phyloP scores from a whole-genome alignment of 345 rosid genomes.

The Carallia brachiata region DNA sequence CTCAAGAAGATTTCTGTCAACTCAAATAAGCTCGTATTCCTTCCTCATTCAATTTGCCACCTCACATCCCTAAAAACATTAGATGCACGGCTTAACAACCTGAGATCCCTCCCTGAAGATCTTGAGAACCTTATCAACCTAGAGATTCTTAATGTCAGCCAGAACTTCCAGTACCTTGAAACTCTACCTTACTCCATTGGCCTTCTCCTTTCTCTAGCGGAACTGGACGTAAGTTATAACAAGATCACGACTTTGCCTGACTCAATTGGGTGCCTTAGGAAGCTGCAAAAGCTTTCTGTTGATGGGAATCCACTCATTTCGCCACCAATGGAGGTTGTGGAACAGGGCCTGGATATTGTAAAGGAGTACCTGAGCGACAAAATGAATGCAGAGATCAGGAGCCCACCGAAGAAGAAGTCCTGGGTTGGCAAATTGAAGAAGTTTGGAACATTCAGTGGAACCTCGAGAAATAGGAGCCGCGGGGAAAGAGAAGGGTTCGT shows the following conservation, averaged over 20 bases:
- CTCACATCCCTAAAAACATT: constrained; percentile 52
- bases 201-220: constrained; percentile 65
- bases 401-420: constrained; percentile 50
- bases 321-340: constrained; percentile 69
- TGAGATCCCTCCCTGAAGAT: constrained; percentile 67
- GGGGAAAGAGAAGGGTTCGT: constrained; percentile 52
- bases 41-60: constrained; percentile 68
- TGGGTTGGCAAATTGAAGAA: constrained; percentile 73
- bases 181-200: constrained; percentile 62
- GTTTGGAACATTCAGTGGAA: constrained; percentile 55
- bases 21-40: constrained; percentile 67
- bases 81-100: constrained; percentile 80
- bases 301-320: constrained; percentile 88
- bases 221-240: constrained; percentile 80
- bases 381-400: constrained; percentile 44
- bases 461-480: constrained; percentile 17
- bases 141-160: constrained; percentile 71
- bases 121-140: constrained; percentile 71
- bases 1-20: constrained; percentile 67
- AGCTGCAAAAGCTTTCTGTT: constrained; percentile 56
- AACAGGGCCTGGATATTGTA: constrained; percentile 53
- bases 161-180: constrained; percentile 72
- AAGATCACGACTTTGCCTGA: constrained; percentile 59
- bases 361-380: constrained; percentile 65
- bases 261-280: constrained; percentile 73